phyloP scores from a whole-genome alignment of 192 early-diverging fungal genomes.

The Coemansia sp. region DNA sequence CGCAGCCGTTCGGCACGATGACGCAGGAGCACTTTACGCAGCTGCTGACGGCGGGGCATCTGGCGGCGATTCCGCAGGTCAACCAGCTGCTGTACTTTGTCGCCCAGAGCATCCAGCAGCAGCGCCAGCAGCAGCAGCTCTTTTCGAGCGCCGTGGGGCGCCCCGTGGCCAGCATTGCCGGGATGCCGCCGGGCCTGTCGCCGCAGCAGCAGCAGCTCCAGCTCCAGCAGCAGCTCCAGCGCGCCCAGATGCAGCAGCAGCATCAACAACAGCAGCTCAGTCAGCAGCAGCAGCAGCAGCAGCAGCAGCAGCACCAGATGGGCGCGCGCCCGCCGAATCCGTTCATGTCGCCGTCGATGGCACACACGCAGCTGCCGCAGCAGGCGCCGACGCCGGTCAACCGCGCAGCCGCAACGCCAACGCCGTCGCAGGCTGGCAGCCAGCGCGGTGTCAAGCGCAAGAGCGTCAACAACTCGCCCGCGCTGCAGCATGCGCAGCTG shows the following conservation, averaged over 20 bases:
- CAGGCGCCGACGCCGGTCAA: not conserved
- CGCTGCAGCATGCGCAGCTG: not conserved
- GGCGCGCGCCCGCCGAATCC: slow-evolving; percentile 18
- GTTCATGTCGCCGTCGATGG: slow-evolving; percentile 25
- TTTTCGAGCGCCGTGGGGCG: not conserved
- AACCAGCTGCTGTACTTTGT: slow-evolving; percentile 19
- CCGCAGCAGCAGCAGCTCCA: slow-evolving; percentile 13
- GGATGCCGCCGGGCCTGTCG: slow-evolving; percentile 20
- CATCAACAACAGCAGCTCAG: slow-evolving; percentile 1
- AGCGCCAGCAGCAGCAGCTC: slow-evolving; percentile 17
- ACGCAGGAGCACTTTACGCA: slow-evolving; percentile 24
- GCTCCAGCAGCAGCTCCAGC: slow-evolving; percentile 7
- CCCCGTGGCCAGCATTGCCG: not conserved
- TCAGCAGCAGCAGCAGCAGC: slow-evolving; percentile 5
- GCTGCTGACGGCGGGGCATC: slow-evolving; percentile 15
- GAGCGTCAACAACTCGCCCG: slow-evolving; percentile 47
- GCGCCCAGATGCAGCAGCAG: slow-evolving; percentile 1
- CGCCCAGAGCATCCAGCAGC: slow-evolving; percentile 12
- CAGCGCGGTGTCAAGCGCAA: slow-evolving; percentile 49
- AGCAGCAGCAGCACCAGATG: slow-evolving; percentile 4
- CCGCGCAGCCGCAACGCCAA: slow-evolving; percentile 14
- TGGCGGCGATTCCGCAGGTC: slow-evolving; percentile 14
- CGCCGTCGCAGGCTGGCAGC: slow-evolving; percentile 12
- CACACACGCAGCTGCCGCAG: slow-evolving; percentile 6
- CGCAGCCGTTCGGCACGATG: slow-evolving; percentile 26